Base-by-base conservation (phyloP, 768 basidiomycete genomes). In the Calocera cornea region DNA sequence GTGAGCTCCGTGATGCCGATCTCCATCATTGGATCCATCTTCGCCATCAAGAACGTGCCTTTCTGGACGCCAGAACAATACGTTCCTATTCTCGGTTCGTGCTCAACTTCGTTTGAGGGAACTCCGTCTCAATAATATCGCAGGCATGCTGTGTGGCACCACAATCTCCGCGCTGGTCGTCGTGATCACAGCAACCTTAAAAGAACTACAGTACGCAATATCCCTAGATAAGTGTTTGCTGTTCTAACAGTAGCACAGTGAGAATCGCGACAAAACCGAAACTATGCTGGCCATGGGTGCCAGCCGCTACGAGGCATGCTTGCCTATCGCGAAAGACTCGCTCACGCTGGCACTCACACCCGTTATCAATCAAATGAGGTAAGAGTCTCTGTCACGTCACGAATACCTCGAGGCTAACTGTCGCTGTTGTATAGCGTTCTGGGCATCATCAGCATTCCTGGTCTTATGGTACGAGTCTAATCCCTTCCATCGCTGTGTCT, bases 41-140 rank as follows among this genome's bases (percentile, higher is more conserved):
- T 83, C 70, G 88, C 90, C 1, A 92, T 94, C 88, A 79, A 82
- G 0, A 79, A 87, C 16, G 74, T 83, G 0, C 90, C 90, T 1
- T 91, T 94, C 75, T 94, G 93, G 92, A 83, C 79, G 29, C 90
- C 92, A 0, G 84, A 86, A 40, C 88, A 91, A 73, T 93, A 86
- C 71, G 27, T 50, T 65, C n/a, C 44, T 60, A 34, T 68, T 34
- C 54, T 41, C 33, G 41, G 41, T 22, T 14, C 60, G 29, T 34
- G n/a, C 41, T 27, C 33, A 31, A 54, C 1, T 29, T 65, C 12
- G 19, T 66, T 27, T 24, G 2, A 34, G 36, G 27, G 64, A 22
- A 31, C 47, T 40, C 10, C 31, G 54, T 24, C 34, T 64, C 69
- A 91, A 90, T 92, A 90, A 89, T 3, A 84, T 92, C 65, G 81